Percentiles rank a stretch among this genome's conserved stretches.
Conservation (phyloP, 129 eudicot species). For the Helianthus tuberosus region DNA sequence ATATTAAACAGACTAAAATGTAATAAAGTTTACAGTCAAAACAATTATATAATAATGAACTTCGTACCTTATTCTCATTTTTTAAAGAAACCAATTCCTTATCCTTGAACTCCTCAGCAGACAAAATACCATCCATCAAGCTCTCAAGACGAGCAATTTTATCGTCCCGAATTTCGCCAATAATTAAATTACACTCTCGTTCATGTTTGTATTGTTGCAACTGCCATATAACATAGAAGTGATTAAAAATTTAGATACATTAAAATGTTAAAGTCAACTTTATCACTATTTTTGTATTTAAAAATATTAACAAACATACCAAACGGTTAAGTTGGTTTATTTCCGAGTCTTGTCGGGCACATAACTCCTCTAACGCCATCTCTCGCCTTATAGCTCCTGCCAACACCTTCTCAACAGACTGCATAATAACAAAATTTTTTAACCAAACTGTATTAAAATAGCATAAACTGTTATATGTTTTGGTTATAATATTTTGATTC, state of each 20-base stretch:
- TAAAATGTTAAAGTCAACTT: background rate
- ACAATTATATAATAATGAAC: background rate
- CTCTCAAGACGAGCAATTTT: constrained; percentile 92
- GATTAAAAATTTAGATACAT: background rate
- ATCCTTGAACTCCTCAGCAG: constrained; percentile 75
- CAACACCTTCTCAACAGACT: constrained; percentile 98
- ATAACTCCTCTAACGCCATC: constrained; percentile 92
- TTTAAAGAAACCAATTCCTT: constrained; percentile 67
- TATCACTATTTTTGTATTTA: background rate
- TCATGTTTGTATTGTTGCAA: constrained; percentile 95
- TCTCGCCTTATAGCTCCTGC: constrained; percentile 99
- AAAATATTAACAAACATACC: constrained; percentile 46
- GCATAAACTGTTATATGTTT: too few species aligned
- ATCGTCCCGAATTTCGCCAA: constrained; percentile 84
- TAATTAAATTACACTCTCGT: constrained; percentile 89
- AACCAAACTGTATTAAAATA: too few species aligned
- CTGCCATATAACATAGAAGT: constrained; percentile 40
- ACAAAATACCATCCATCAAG: constrained; percentile 90
- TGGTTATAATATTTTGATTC: too few species aligned
- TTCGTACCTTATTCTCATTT: constrained; percentile 75
- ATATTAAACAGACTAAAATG: background rate
- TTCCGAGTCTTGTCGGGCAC: constrained; percentile 72
- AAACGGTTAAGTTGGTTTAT: constrained; percentile 85
- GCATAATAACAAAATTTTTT: constrained; percentile 22
- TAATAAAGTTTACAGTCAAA: constrained; percentile 4